Evolutionary conservation across 768 basidiomycete genomes (phyloP).

Genomic region (Suillus bovinus): DNA sequence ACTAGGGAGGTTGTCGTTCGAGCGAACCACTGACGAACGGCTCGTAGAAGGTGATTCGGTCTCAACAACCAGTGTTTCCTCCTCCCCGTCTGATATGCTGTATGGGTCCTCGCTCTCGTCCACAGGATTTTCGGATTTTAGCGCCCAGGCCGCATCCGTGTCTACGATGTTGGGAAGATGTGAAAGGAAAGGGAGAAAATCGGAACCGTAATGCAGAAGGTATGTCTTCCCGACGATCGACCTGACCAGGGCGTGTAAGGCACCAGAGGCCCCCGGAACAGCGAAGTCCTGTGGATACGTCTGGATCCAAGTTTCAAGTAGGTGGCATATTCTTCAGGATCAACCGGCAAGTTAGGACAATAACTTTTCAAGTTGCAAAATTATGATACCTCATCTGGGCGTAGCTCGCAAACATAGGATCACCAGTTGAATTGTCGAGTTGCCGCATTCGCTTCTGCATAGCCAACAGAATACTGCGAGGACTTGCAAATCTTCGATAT

Average conservation of each 20-base stretch:
- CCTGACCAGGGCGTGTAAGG: slow-evolving; percentile 73
- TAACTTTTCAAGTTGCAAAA: slow-evolving; percentile 6
- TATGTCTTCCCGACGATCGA: slow-evolving; percentile 80
- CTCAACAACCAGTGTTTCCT: slow-evolving; percentile 33
- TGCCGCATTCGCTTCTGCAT: slow-evolving; percentile 88
- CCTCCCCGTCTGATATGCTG: slow-evolving; percentile 55
- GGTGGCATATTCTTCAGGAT: slow-evolving; percentile 65
- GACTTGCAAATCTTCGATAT: slow-evolving; percentile 80
- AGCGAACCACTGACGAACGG: slow-evolving; percentile 21
- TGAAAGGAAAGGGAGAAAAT: slow-evolving; percentile 80
- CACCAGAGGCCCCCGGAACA: slow-evolving; percentile 70
- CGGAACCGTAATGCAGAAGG: slow-evolving; percentile 81
- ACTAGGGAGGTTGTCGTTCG: slow-evolving; percentile 22
- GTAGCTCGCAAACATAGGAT: slow-evolving; percentile 85
- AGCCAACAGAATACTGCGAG: slow-evolving; percentile 75
- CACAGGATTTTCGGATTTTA: slow-evolving; percentile 57
- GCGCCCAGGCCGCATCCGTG: slow-evolving; percentile 72
- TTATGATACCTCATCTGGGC: slow-evolving; percentile 77
- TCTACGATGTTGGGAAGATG: slow-evolving; percentile 63
- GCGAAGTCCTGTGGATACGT: slow-evolving; percentile 81
- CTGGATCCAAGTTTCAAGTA: slow-evolving; percentile 76
- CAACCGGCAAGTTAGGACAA: slow-evolving; percentile 6
- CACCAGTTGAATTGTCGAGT: slow-evolving; percentile 67
- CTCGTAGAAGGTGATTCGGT: slow-evolving; percentile 34
- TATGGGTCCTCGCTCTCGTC: slow-evolving; percentile 67